phyloP scores from a whole-genome alignment of 768 basidiomycete species.

The Russula sp. region DNA sequence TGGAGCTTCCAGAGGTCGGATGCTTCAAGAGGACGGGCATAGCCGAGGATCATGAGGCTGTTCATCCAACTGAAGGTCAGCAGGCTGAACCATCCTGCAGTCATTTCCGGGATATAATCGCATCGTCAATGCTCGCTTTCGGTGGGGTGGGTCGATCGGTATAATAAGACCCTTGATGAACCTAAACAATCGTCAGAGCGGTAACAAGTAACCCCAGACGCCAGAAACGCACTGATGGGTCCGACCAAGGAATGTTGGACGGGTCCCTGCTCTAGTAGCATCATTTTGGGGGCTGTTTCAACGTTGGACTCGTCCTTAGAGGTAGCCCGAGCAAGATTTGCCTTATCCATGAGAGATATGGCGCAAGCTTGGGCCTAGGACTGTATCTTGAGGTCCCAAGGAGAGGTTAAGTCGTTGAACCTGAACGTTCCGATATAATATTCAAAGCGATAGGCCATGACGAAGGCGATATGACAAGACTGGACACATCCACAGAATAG shows the following conservation, averaged over 20 bases:
- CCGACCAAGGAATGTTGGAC: not conserved
- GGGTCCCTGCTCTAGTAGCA: not conserved
- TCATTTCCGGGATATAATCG: conserved; percentile 62
- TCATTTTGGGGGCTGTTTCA: not conserved
- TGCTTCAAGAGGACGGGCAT: conserved; percentile 75
- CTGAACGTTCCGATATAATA: not conserved
- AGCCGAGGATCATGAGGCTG: conserved; percentile 68
- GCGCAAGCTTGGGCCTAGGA: not conserved
- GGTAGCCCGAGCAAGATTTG: not conserved
- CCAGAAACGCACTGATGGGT: conserved; percentile 13
- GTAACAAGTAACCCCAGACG: not conserved
- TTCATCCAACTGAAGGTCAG: conserved; percentile 77
- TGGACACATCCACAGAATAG: no score
- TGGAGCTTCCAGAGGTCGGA: conserved; percentile 79
- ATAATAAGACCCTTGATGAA: conserved; percentile 25
- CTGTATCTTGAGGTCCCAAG: not conserved
- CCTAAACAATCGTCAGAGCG: conserved; percentile 1
- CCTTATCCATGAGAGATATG: conserved; percentile 1
- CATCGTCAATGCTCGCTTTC: conserved; percentile 55
- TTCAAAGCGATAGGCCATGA: not conserved
- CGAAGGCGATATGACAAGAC: conserved; percentile 15
- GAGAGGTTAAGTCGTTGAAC: not conserved
- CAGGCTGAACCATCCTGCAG: conserved; percentile 55
- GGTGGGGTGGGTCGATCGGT: conserved; percentile 41
- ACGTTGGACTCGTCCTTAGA: conserved; percentile 13